Percentiles rank a stretch among this genome's conserved stretches.
These are phyloP conservation scores for Penicillium salamii DNA, from an alignment of 495 filamentous ascomycete genomes.

Conservation along the genomic window DNA sequence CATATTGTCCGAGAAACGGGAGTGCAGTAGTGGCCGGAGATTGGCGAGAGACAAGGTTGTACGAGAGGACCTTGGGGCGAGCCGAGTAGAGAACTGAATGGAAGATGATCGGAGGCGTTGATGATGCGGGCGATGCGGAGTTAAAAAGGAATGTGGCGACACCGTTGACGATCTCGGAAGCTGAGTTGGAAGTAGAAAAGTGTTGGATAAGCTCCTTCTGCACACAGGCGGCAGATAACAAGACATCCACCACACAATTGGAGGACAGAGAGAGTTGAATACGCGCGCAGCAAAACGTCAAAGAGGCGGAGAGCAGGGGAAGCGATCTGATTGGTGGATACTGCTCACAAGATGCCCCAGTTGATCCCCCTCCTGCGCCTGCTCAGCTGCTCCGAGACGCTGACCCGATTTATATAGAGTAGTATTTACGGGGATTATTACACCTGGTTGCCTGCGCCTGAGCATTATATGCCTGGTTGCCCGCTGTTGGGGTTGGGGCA, in stretches of 20 bases:
- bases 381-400: not conserved
- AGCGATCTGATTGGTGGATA: not conserved
- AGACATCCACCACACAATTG: conserved; percentile 32
- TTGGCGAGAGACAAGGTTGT: not conserved
- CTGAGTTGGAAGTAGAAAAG: not conserved
- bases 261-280: not conserved
- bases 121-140: conserved; percentile 8
- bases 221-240: conserved; percentile 21
- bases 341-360: conserved; percentile 17
- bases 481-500: too few species aligned
- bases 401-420: too few species aligned
- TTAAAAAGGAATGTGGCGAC: conserved; percentile 9
- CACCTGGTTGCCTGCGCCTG: too few species aligned
- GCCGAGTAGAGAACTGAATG: not conserved
- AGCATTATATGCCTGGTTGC: too few species aligned
- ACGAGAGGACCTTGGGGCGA: not conserved
- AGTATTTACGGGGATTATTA: too few species aligned
- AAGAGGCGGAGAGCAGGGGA: not conserved
- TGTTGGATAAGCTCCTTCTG: conserved; percentile 32
- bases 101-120: not conserved
- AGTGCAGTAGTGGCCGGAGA: not conserved
- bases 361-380: conserved; percentile 18
- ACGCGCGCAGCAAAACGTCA: conserved; percentile 1
- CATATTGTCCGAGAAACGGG: conserved; percentile 35
- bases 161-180: too few species aligned